Conservation (phyloP, 495 filamentous ascomycete species). For the Staphylotrichum tortipilum region DNA sequence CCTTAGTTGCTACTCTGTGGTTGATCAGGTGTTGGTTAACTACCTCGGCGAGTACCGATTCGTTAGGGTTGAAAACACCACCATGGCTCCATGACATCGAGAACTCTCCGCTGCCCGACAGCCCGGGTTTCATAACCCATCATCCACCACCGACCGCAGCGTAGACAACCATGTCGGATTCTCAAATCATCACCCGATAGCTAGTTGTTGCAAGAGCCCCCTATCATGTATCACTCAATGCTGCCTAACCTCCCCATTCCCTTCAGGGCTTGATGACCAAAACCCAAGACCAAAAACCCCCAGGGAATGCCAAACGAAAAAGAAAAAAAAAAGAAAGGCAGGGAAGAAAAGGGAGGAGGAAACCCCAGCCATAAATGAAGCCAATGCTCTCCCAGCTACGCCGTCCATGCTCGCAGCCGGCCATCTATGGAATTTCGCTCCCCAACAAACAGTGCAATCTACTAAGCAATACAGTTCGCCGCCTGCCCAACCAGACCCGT, state of each 20-base stretch:
- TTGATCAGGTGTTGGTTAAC: too few species aligned
- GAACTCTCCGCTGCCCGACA: too few species aligned
- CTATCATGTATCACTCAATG: background rate
- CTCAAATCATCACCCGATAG: too few species aligned
- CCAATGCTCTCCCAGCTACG: background rate
- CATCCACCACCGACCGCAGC: too few species aligned
- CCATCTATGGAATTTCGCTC: background rate
- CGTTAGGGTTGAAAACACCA: too few species aligned
- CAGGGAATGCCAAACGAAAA: background rate
- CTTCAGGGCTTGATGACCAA: background rate
- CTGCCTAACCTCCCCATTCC: background rate
- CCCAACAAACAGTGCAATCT: slow-evolving; percentile 3
- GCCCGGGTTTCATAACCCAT: too few species aligned
- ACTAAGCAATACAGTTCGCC: slow-evolving; percentile 4
- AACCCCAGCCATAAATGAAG: background rate
- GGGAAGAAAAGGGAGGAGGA: too few species aligned
- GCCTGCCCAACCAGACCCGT: background rate
- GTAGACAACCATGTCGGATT: too few species aligned
- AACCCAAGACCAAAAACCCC: background rate
- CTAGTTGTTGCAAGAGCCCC: background rate
- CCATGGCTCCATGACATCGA: too few species aligned
- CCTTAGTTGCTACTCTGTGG: too few species aligned
- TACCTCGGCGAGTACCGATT: too few species aligned
- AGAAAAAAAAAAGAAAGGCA: background rate
- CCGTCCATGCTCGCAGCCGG: background rate